Evolutionary conservation across 352 stramenopile genomes (phyloP).

Genomic region (Globisporangium rhizosaccharum): DNA sequence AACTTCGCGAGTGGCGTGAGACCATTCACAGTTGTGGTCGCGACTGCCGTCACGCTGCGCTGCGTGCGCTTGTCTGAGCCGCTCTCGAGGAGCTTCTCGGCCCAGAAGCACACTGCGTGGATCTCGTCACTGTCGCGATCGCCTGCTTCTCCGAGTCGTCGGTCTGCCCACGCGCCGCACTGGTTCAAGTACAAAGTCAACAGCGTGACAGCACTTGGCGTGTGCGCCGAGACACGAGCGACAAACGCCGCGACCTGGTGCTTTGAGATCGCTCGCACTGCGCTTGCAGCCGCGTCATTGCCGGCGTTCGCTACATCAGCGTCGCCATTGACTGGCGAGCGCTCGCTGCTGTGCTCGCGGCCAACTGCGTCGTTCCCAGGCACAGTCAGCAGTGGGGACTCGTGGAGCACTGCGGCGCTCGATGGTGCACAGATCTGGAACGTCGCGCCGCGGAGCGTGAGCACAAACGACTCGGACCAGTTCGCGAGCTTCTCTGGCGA

Average conservation of each 20-base stretch:
- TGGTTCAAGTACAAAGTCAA: constrained; percentile 42
- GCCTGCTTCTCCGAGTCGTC: constrained; percentile 20
- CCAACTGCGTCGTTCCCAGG: constrained; percentile 1
- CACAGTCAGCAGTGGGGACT: constrained; percentile 18
- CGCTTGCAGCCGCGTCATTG: not conserved
- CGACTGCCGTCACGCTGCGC: not conserved
- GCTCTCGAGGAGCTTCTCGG: constrained; percentile 44
- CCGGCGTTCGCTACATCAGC: not conserved
- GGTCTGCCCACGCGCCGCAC: constrained; percentile 48
- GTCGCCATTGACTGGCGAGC: not conserved
- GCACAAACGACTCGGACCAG: constrained; percentile 22
- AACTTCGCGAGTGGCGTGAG: constrained; percentile 33
- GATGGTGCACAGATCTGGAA: constrained; percentile 25
- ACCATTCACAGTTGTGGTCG: constrained; percentile 9
- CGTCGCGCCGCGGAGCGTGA: constrained; percentile 21
- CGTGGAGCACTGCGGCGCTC: constrained; percentile 10
- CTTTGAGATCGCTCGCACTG: constrained; percentile 9
- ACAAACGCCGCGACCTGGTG: constrained; percentile 15
- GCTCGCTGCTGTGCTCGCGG: not conserved
- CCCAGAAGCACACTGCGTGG: constrained; percentile 44
- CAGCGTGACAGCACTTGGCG: not conserved
- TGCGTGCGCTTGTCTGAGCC: constrained; percentile 17
- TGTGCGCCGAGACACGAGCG: not conserved
- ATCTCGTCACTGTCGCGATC: constrained; percentile 23
- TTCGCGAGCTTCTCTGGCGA: constrained; percentile 6